Base-by-base conservation (phyloP, 345 rosid genomes). In the Salix purpurea region DNA sequence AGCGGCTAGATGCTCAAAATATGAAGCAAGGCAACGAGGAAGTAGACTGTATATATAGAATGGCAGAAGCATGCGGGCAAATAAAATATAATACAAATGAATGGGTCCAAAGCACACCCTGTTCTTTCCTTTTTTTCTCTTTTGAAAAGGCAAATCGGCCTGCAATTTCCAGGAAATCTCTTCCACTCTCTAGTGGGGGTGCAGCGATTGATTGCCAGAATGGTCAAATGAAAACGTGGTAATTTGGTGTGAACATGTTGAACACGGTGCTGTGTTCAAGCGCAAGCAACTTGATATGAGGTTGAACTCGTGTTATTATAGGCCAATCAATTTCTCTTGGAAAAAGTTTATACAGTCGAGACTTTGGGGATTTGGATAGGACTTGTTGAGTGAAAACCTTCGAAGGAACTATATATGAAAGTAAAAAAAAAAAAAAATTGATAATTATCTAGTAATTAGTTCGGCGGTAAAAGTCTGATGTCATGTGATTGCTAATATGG, bases 151-250 rank as follows among this genome's bases (percentile, higher is more conserved):
- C 3, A 54, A 26, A 54, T 19, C 48, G 5, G n/a, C 30, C 62
- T 18, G 28, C 60, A 24, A 26, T 11, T 32, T 71, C 65, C 5
- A 15, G 65, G 74, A 70, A 77, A 30, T 77, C 46, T 42, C 46
- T 11, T 40, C 2, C 46, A 6, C 30, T 46, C 61, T 16, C 21
- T 13, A 4, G 54, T 7, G 5, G 1, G 1, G 15, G 67, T 26
- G 72, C 42, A 65, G 11, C 42, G 66, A 52, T 65, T 69, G 74
- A 64, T 64, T 24, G 52, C 37, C 36, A 6, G 60, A 4, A 12
- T 36, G 26, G 75, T 77, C 80, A 71, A 64, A 23, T 32, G 24
- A 48, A 66, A 71, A 70, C 58, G 74, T 54, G 67, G 60, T 48
- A 11, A 73, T 73, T 36, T 37, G 56, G 7, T 36, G 37, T 36